Evolutionary conservation across 352 stramenopile species (phyloP).

Genomic region (Plasmopara halstedii): DNA sequence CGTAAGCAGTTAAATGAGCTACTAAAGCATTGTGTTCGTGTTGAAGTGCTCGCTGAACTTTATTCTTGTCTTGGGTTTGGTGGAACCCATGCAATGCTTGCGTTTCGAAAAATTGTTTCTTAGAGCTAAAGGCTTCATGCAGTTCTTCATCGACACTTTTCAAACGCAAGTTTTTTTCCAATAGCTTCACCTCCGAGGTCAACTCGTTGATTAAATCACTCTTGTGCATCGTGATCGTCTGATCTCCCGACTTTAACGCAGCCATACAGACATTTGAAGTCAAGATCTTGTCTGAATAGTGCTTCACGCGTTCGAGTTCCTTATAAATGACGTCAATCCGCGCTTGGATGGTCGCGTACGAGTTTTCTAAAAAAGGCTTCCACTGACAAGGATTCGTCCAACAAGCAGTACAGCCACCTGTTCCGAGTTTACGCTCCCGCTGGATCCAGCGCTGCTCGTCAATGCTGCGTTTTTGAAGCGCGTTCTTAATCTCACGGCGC

Average conservation of each 20-base stretch:
- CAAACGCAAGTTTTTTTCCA: slow-evolving; percentile 61
- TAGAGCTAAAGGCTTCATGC: slow-evolving; percentile 83
- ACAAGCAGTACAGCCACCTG: slow-evolving; percentile 77
- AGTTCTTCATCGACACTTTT: slow-evolving; percentile 88
- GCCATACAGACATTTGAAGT: slow-evolving; percentile 50
- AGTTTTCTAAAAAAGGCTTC: slow-evolving; percentile 55
- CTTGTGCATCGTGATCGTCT: slow-evolving; percentile 46
- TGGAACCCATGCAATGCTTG: slow-evolving; percentile 86
- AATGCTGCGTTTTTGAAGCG: slow-evolving; percentile 46
- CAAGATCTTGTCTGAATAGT: slow-evolving; percentile 37
- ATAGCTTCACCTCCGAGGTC: slow-evolving; percentile 55
- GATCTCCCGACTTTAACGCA: slow-evolving; percentile 47
- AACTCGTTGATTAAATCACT: slow-evolving; percentile 69
- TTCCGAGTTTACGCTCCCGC: slow-evolving; percentile 64
- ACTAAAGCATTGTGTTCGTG: slow-evolving; percentile 86
- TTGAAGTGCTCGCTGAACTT: slow-evolving; percentile 72
- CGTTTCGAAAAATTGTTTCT: slow-evolving; percentile 82
- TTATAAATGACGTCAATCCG: slow-evolving; percentile 55
- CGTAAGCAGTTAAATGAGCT: slow-evolving; percentile 67
- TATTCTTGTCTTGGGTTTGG: slow-evolving; percentile 77
- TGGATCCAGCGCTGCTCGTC: slow-evolving; percentile 55
- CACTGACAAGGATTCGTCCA: slow-evolving; percentile 58
- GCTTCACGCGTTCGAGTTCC: slow-evolving; percentile 69
- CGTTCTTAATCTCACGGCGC: slow-evolving; percentile 67
- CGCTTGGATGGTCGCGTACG: slow-evolving; percentile 36